A percentile compares a stretch with the other conserved stretches of the same genome.
These are phyloP conservation scores for Leccinum uliginosum DNA, from an alignment of 768 basidiomycete genomes.

Conservation along the genomic window DNA sequence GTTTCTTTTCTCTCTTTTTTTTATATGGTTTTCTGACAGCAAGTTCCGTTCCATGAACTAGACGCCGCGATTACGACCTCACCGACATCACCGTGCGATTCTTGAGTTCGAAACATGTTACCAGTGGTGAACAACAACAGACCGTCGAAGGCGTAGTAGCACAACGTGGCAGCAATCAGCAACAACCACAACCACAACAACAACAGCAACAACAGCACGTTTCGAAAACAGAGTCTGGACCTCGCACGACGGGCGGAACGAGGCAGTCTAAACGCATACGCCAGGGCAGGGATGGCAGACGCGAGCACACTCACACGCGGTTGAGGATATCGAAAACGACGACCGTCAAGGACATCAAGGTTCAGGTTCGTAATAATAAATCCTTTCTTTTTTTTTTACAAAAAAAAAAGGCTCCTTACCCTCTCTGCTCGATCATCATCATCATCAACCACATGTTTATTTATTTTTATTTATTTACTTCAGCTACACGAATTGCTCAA, in stretches of 20 bases:
- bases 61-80: constrained; percentile 46
- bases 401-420: neutral
- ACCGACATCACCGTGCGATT: constrained; percentile 61
- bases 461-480: neutral
- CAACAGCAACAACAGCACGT: neutral
- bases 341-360: constrained; percentile 75
- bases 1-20: neutral
- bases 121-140: constrained; percentile 18
- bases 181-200: neutral
- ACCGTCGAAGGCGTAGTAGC: constrained; percentile 12
- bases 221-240: constrained; percentile 32
- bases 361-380: constrained; percentile 51
- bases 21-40: constrained; percentile 9
- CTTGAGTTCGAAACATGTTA: constrained; percentile 30
- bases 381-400: too few relatives aligned
- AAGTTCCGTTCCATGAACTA: constrained; percentile 17
- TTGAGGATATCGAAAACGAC: constrained; percentile 59
- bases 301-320: constrained; percentile 45
- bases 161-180: constrained; percentile 23
- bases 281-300: constrained; percentile 43
- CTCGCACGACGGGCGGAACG: constrained; percentile 38
- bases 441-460: neutral
- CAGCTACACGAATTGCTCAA: constrained; percentile 60
- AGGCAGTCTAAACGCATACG: constrained; percentile 73
- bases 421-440: neutral